Evolutionary conservation across 192 early-diverging fungal genomes (phyloP), one percentile per base, ranked within the genome.

Genomic region (Coemansia sp.): DNA sequence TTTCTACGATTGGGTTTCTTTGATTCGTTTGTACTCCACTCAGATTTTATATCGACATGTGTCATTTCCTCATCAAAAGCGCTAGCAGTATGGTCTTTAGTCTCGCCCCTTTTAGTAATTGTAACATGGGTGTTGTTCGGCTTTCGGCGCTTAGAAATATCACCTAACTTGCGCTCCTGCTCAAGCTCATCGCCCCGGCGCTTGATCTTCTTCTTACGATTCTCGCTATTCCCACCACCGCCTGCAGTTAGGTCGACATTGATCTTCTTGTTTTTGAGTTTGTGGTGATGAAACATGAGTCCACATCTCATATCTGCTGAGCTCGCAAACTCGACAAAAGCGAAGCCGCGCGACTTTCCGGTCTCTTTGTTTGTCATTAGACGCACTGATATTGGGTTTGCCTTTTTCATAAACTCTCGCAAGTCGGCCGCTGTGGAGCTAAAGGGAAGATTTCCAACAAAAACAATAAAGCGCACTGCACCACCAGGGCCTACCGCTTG

Each of bases 171-270:
- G 27, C 76, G 62, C 56, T 79, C 76, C 48, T 74, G 62, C 6
- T 79, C 76, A 24, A 79, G 56, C n/a, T 74, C 67, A 18, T 69
- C 65, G 10, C 76, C 50, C 6, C 71, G 70, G 27, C 57, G 54
- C 52, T 79, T 62, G 23, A 79, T 47, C 58, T 79, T 79, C 12
- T 73, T 49, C 27, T 53, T 69, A 44, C 76, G 76, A 4, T 58
- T 54, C n/a, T 59, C 60, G 64, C 71, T 88, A 58, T 85, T 85
- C 49, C 89, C 89, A 51, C 89, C 89, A 30, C 88, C 88, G 44
- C 89, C 89, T 27, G 84, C 89, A 28, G 89, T 90, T 56, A 90
- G 61, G 67, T 90, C 89, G 31, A 90, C 87, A 64, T 88, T 90
- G 56, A 90, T 87, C 34, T 86, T 85, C 65, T 86, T 75, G 50